Percentiles rank a stretch among this genome's conserved stretches.
These are phyloP conservation scores for Carex pumila DNA, from an alignment of 176 grass and related monocot species.

Conservation along the genomic window DNA sequence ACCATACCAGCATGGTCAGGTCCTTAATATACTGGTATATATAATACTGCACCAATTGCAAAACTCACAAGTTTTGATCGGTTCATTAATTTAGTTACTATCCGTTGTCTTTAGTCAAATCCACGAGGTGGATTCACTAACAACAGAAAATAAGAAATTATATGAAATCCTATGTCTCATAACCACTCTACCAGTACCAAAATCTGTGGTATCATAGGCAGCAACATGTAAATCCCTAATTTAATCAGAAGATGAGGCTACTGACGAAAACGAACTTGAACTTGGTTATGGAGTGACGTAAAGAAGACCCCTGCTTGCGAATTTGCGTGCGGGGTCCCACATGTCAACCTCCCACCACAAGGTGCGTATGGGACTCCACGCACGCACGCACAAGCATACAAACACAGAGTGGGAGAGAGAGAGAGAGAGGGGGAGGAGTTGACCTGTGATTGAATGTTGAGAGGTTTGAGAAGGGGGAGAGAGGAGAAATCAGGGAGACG, in stretches of 20 bases:
- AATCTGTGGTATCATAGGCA: not conserved
- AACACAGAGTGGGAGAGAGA: not conserved
- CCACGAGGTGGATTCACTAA: not conserved
- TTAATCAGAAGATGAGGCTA: not conserved
- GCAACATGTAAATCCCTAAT: not conserved
- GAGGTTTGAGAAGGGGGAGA: constrained; percentile 51
- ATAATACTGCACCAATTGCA: not conserved
- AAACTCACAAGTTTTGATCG: not conserved
- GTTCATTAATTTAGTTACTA: not conserved
- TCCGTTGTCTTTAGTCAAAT: not conserved
- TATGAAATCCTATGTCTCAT: not conserved
- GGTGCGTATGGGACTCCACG: no score
- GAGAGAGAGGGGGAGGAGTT: not conserved
- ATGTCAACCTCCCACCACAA: no score
- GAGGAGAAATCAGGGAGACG: constrained; percentile 34
- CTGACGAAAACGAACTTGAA: not conserved
- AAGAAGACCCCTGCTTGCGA: no score
- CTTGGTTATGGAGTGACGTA: no score
- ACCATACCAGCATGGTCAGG: not conserved
- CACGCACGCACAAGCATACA: not conserved
- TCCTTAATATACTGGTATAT: not conserved
- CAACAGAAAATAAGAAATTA: not conserved
- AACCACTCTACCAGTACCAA: not conserved
- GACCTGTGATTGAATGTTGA: constrained; percentile 70
- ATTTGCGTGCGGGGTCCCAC: no score